Conservation (phyloP, 73 alveolate genomes). For the Symbiodinium natans region DNA sequence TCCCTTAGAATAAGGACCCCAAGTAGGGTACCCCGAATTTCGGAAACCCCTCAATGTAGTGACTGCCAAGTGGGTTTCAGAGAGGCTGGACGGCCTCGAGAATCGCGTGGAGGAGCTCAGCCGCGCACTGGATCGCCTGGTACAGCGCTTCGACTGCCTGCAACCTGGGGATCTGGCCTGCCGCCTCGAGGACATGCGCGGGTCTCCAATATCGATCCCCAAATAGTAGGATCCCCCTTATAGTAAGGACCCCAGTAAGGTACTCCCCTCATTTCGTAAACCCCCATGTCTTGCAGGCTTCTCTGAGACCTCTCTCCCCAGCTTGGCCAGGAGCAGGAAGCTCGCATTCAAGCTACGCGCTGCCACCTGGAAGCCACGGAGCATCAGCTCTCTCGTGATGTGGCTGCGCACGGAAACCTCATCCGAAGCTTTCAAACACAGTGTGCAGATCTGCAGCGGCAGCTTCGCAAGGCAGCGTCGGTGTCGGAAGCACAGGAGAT, state of each 20-base stretch:
- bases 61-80: too few species aligned
- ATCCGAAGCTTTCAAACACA: constrained; percentile 26
- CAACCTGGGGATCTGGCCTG: background rate
- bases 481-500: background rate
- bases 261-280: too few species aligned
- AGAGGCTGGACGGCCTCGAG: constrained; percentile 5
- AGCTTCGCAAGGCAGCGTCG: background rate
- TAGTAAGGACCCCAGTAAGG: too few species aligned
- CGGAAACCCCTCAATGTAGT: too few species aligned
- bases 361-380: constrained; percentile 28
- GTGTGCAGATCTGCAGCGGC: background rate
- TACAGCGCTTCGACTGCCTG: background rate
- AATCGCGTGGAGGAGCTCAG: background rate
- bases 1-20: too few species aligned
- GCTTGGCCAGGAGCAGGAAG: background rate
- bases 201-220: background rate
- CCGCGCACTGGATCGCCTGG: background rate
- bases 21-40: too few species aligned
- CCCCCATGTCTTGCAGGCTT: too few species aligned
- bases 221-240: background rate
- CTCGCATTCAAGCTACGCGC: background rate
- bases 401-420: constrained; percentile 33
- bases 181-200: background rate
- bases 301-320: too few species aligned
- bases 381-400: constrained; percentile 50